Conservation (phyloP, 805 yeast genomes). For the Spathaspora boniae region DNA sequence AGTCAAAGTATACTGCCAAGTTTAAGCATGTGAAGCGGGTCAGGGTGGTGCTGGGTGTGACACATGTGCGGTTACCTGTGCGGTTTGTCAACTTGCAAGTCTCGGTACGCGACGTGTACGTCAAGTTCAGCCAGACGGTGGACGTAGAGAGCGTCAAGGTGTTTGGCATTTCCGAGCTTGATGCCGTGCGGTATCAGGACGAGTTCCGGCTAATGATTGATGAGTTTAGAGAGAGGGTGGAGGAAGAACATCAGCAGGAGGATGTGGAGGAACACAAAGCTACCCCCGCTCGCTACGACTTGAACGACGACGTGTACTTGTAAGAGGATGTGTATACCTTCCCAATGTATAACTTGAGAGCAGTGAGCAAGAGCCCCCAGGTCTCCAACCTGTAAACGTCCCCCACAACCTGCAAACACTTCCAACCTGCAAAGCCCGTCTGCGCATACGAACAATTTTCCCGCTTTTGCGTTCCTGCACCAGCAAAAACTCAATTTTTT, state of each 20-base stretch:
- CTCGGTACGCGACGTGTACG: constrained; percentile 29
- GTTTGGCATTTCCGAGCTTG: constrained; percentile 29
- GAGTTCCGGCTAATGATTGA: constrained; percentile 19
- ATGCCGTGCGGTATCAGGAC: constrained; percentile 20
- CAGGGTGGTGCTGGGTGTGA: constrained; percentile 3
- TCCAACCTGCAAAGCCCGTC: no score
- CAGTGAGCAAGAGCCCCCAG: no score
- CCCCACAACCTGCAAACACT: no score
- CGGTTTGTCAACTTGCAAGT: constrained; percentile 31
- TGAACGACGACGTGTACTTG: constrained; percentile 6
- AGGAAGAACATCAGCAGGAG: no score
- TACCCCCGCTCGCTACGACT: constrained; percentile 2
- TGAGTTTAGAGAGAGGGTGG: constrained; percentile 3
- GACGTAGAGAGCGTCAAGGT: constrained; percentile 21
- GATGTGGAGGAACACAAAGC: background rate
- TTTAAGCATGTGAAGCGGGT: constrained; percentile 5
- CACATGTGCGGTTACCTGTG: constrained; percentile 31
- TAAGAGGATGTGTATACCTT: no score
- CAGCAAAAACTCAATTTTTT: no score
- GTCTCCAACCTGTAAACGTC: no score
- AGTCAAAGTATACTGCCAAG: constrained; percentile 3
- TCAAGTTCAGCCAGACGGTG: constrained; percentile 5
- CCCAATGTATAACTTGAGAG: no score
- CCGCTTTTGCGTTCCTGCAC: no score
- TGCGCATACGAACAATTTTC: no score